Evolutionary conservation across 2,329 filamentous ascomycete species (phyloP).

Genomic region (Eurotiales sp.): DNA sequence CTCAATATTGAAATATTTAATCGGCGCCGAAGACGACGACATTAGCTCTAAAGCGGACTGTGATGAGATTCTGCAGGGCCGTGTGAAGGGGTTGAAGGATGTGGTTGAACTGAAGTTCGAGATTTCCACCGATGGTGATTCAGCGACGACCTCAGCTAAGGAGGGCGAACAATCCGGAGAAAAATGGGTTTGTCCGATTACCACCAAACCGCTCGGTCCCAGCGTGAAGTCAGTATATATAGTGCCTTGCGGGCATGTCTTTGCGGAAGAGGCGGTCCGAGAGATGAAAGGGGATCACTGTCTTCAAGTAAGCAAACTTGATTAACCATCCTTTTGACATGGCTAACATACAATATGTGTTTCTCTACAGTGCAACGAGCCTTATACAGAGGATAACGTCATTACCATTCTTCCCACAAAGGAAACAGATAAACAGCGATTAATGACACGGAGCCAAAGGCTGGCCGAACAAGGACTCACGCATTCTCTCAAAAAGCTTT

Average conservation of each 20-base stretch:
- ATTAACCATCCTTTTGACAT: background rate
- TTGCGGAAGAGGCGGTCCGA: constrained; percentile 79
- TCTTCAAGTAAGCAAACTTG: constrained; percentile 43
- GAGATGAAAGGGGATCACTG: constrained; percentile 68
- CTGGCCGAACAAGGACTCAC: constrained; percentile 69
- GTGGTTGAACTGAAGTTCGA: constrained; percentile 82
- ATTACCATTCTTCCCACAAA: constrained; percentile 75
- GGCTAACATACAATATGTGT: constrained; percentile 11
- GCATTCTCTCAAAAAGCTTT: constrained; percentile 81
- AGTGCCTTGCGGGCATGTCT: constrained; percentile 92
- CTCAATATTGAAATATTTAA: constrained; percentile 68
- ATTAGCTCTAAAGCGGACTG: constrained; percentile 56
- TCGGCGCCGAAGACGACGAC: constrained; percentile 54
- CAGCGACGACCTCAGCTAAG: background rate
- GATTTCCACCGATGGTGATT: constrained; percentile 30
- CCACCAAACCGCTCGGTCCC: constrained; percentile 78
- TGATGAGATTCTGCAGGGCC: constrained; percentile 57
- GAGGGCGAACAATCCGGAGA: constrained; percentile 39
- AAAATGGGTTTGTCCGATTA: constrained; percentile 79
- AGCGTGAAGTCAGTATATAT: constrained; percentile 78
- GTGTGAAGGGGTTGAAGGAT: constrained; percentile 77
- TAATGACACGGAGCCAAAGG: constrained; percentile 64
- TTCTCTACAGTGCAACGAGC: constrained; percentile 77
- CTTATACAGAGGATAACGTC: constrained; percentile 70
- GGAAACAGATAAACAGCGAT: constrained; percentile 64